Conservation (phyloP, 768 basidiomycete genomes). For the Mycena pura region DNA sequence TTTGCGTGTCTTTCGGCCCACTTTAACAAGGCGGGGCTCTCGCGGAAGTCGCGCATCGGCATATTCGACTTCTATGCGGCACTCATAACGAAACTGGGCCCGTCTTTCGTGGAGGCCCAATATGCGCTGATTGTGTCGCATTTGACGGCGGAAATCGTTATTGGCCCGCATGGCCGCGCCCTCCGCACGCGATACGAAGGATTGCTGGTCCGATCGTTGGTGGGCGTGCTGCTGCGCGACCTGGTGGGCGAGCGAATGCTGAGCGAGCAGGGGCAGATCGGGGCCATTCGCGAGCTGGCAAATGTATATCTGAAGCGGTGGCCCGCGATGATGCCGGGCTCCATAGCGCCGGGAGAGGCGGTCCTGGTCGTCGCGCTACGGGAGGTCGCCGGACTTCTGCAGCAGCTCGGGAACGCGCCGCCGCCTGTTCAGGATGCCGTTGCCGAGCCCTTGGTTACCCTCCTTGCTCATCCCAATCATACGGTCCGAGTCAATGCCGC, state of each 20-base stretch:
- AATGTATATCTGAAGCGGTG: conserved; percentile 85
- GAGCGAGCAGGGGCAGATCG: conserved; percentile 93
- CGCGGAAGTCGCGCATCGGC: conserved; percentile 79
- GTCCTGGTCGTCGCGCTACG: conserved; percentile 77
- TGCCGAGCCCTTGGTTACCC: conserved; percentile 81
- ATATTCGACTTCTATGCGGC: conserved; percentile 90
- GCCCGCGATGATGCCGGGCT: conserved; percentile 92
- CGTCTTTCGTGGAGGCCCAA: conserved; percentile 80
- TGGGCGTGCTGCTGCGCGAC: conserved; percentile 81
- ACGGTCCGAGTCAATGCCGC: conserved; percentile 86
- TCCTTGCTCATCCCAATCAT: conserved; percentile 87
- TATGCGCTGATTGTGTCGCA: conserved; percentile 83
- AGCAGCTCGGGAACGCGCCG: conserved; percentile 91
- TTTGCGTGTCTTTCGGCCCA: conserved; percentile 76
- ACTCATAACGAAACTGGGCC: conserved; percentile 76
- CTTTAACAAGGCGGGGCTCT: conserved; percentile 75
- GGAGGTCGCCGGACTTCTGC: conserved; percentile 86
- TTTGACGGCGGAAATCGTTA: conserved; percentile 77
- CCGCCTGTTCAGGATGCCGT: conserved; percentile 87
- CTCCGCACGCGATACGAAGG: conserved; percentile 71
- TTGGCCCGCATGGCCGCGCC: conserved; percentile 57
- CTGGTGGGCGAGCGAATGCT: conserved; percentile 88
- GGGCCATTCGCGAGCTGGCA: conserved; percentile 86
- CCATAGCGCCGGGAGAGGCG: conserved; percentile 67
- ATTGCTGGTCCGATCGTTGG: conserved; percentile 72